Evolutionary conservation across 2,329 filamentous ascomycete species (phyloP), one percentile per base, ranked within the genome.

Genomic region (Apiospora sp.): DNA sequence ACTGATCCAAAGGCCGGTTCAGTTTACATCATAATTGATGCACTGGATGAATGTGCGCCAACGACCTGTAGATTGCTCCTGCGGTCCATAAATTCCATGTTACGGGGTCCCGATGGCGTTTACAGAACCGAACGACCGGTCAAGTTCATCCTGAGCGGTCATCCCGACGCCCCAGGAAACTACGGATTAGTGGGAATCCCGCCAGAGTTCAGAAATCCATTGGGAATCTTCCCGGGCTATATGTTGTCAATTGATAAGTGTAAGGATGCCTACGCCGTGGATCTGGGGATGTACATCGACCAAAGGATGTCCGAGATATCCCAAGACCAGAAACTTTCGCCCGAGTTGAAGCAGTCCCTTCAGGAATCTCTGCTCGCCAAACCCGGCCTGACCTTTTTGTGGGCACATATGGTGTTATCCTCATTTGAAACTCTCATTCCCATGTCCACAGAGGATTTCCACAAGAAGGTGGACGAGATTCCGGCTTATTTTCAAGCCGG

Each of bases 31-130:
- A 80, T 84, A 24, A 75, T 84, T 41, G 82, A 84, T 72, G 82
- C 81, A 7, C 76, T 84, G 69, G 82, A 84, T 76, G 82, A 84
- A 73, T 83, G 82, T 71, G 82, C 83, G 69, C 73, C 76, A 22
- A 37, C 46, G 43, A 79, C 77, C 19, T 73, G 79, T 69, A 71
- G 74, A 5, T 69, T 75, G 12, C 76, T 83, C 24, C 74, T 82
- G 10, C 72, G 77, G 12, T 71, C 75, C 0, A 78, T 82, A 19
- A 54, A 70, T 19, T 72, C 74, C 6, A 73, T 80, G 46, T 68
- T 79, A 7, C 49, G 71, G 19, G 72, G 72, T 22, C 71, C 73
- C 44, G 54, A 34, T 10, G 68, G 71, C n/a, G 41, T 73, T 34
- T 71, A 44, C 67, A 41, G 74, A 51, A 72, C 73, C 61, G 71